Conservation (phyloP, 441 rosid species). For the California macrophylla region DNA sequence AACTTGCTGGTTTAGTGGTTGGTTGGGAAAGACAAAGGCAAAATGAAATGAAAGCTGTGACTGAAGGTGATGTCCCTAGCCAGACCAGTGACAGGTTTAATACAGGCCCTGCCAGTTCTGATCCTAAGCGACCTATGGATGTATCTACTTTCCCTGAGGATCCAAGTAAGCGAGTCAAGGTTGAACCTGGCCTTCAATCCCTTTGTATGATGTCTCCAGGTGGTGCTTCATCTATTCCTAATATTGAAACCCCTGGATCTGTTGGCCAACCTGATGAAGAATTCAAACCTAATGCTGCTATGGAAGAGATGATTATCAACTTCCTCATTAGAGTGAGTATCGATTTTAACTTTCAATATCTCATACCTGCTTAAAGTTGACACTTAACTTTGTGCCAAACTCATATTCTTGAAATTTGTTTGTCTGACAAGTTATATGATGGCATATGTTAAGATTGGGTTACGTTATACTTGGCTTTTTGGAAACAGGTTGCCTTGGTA, state of each 20-base stretch:
- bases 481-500: conserved; percentile 83
- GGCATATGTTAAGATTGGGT: conserved; percentile 1
- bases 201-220: conserved; percentile 91
- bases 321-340: conserved; percentile 85
- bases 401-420: background rate
- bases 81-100: conserved; percentile 50
- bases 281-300: conserved; percentile 98
- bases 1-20: conserved; percentile 98
- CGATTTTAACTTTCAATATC: conserved; percentile 15
- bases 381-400: background rate
- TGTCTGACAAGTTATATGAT: background rate
- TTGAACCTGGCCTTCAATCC: conserved; percentile 88
- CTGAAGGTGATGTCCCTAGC: conserved; percentile 45
- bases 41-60: conserved; percentile 56
- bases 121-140: conserved; percentile 58
- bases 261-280: conserved; percentile 95
- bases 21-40: conserved; percentile 97
- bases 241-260: conserved; percentile 88
- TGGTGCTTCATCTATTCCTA: conserved; percentile 73
- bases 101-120: conserved; percentile 38
- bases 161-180: conserved; percentile 69
- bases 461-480: conserved; percentile 9
- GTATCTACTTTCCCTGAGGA: conserved; percentile 72
- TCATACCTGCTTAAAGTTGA: background rate
- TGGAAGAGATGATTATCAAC: conserved; percentile 98